A percentile compares a stretch with the other conserved stretches of the same genome.
phyloP scores from a whole-genome alignment of 2,329 filamentous ascomycete genomes.

The Diaporthe sp. region DNA sequence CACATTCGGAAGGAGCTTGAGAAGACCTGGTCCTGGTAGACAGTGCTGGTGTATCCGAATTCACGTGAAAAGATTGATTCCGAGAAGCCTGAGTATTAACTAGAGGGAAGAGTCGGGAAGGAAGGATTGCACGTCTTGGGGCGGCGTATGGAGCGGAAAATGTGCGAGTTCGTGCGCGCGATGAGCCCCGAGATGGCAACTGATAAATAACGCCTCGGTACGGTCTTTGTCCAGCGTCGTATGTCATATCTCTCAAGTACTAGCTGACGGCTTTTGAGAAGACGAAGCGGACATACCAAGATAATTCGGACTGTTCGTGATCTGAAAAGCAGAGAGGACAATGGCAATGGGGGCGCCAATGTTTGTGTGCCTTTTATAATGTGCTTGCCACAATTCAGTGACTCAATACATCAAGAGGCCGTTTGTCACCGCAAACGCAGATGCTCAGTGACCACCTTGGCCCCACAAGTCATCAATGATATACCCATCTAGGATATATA shows the following conservation, averaged over 20 bases:
- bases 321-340: background rate
- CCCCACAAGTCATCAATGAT: background rate
- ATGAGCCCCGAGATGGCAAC: background rate
- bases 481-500: too few species aligned
- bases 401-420: background rate
- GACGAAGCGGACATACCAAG: background rate
- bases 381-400: background rate
- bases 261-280: background rate
- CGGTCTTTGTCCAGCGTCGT: slow-evolving; percentile 12
- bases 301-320: background rate
- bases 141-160: background rate
- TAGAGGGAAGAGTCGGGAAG: background rate
- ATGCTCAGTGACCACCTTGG: background rate
- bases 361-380: background rate
- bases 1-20: too few species aligned
- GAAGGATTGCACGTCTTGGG: background rate
- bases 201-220: slow-evolving; percentile 10
- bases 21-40: background rate
- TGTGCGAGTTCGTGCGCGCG: too few species aligned
- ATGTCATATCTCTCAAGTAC: background rate
- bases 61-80: too few species aligned
- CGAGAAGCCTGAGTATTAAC: background rate
- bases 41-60: background rate
- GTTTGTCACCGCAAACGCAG: background rate
- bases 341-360: too few species aligned